Conservation (phyloP, 225 moss, liverwort and hornwort genomes). For the Sphagnum tenellum region DNA sequence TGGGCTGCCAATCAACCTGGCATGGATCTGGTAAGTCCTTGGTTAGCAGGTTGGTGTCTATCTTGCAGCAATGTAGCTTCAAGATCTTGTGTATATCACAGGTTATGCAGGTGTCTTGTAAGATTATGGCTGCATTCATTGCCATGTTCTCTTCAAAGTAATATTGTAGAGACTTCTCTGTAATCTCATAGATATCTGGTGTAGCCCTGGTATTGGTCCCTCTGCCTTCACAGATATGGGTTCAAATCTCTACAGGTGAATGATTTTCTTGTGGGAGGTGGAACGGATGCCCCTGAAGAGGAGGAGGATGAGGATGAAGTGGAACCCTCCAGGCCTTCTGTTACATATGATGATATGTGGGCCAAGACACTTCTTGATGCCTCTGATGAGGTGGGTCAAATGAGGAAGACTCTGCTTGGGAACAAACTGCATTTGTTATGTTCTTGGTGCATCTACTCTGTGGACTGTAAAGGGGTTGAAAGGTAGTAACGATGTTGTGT, state of each 20-base stretch:
- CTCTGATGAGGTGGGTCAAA: conserved; percentile 39
- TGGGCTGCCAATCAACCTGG: conserved; percentile 61
- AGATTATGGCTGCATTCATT: too few species aligned
- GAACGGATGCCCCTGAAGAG: conserved; percentile 87
- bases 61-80: too few species aligned
- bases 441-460: neutral
- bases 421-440: too few species aligned
- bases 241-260: conserved; percentile 45
- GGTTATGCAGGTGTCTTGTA: too few species aligned
- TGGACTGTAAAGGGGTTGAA: neutral
- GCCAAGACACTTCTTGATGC: conserved; percentile 88
- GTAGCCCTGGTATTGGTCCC: too few species aligned
- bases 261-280: conserved; percentile 93
- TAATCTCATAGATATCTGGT: too few species aligned
- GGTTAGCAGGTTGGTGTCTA: neutral
- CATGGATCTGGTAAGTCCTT: conserved; percentile 41
- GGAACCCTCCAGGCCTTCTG: conserved; percentile 58
- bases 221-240: too few species aligned
- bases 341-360: conserved; percentile 89
- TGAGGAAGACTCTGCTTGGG: too few species aligned
- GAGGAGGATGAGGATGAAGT: conserved; percentile 66
- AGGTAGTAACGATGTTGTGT: neutral
- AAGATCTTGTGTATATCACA: too few species aligned
- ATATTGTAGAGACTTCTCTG: too few species aligned
- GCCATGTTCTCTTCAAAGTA: too few species aligned